Percentiles rank a stretch among this genome's conserved stretches.
Conservation (phyloP, 2,329 filamentous ascomycete species). For the Aspergillus fischeri region DNA sequence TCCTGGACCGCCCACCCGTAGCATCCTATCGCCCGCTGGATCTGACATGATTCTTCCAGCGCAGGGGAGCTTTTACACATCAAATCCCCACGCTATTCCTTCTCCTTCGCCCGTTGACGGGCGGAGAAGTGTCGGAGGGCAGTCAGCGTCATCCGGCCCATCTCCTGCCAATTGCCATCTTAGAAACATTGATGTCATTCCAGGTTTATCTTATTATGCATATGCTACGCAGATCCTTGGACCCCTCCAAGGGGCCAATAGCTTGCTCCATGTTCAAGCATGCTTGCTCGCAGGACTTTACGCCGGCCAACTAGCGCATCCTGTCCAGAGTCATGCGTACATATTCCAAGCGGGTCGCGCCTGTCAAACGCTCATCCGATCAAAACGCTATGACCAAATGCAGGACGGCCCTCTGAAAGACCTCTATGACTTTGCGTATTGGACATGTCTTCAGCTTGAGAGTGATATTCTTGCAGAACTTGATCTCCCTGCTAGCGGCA, state of each 20-base stretch:
- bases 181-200: slow-evolving; percentile 77
- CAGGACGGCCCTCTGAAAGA: slow-evolving; percentile 47
- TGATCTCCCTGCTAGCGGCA: slow-evolving; percentile 58
- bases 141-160: slow-evolving; percentile 8
- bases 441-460: slow-evolving; percentile 91
- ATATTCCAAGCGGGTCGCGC: slow-evolving; percentile 59
- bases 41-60: slow-evolving; percentile 20
- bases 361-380: slow-evolving; percentile 69
- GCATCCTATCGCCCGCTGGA: slow-evolving; percentile 26
- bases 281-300: slow-evolving; percentile 83
- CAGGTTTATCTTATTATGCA: slow-evolving; percentile 85
- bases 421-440: slow-evolving; percentile 72
- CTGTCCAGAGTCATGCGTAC: slow-evolving; percentile 78
- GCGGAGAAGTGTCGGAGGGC: slow-evolving; percentile 13
- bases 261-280: slow-evolving; percentile 79
- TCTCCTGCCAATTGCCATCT: slow-evolving; percentile 21
- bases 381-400: slow-evolving; percentile 42
- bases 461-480: slow-evolving; percentile 93
- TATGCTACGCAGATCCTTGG: slow-evolving; percentile 83
- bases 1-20: slow-evolving; percentile 21
- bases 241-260: slow-evolving; percentile 71
- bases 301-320: slow-evolving; percentile 78
- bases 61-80: slow-evolving; percentile 19
- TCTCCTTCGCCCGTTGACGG: slow-evolving; percentile 13
- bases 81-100: slow-evolving; percentile 16